Evolutionary conservation across 768 basidiomycete genomes (phyloP).

Genomic region (Russula griseocarnosa): DNA sequence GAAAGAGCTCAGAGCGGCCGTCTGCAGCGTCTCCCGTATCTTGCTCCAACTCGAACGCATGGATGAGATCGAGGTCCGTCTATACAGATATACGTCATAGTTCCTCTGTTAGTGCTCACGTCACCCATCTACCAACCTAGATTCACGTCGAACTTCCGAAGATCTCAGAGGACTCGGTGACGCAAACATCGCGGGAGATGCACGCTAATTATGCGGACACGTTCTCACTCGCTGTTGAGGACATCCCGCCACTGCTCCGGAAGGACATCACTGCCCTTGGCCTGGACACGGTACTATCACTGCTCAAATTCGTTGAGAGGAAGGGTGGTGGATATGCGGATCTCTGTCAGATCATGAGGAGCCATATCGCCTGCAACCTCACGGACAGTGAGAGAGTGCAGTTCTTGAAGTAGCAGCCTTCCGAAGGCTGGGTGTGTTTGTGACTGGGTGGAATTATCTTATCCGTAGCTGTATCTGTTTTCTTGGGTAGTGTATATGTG

Average conservation of each 20-base stretch:
- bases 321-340: conserved; percentile 2
- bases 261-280: conserved; percentile 8
- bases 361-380: conserved; percentile 19
- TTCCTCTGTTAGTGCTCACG: not conserved
- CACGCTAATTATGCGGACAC: conserved; percentile 14
- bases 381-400: conserved; percentile 17
- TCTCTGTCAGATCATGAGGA: conserved; percentile 19
- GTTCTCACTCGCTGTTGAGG: conserved; percentile 18
- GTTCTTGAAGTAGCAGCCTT: not conserved
- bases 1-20: conserved; percentile 17
- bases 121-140: not conserved
- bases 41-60: conserved; percentile 12
- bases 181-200: conserved; percentile 19
- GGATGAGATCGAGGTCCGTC: conserved; percentile 21
- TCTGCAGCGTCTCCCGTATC: conserved; percentile 15
- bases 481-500: not conserved
- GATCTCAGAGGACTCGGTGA: conserved; percentile 16
- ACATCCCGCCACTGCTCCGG: conserved; percentile 14
- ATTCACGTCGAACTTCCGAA: conserved; percentile 12
- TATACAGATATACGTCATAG: no score
- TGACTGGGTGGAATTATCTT: not conserved
- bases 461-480: not conserved
- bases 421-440: not conserved
- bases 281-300: conserved; percentile 10
- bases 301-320: conserved; percentile 8